Evolutionary conservation across 768 basidiomycete genomes (phyloP).

Genomic region (Serendipita sp.): DNA sequence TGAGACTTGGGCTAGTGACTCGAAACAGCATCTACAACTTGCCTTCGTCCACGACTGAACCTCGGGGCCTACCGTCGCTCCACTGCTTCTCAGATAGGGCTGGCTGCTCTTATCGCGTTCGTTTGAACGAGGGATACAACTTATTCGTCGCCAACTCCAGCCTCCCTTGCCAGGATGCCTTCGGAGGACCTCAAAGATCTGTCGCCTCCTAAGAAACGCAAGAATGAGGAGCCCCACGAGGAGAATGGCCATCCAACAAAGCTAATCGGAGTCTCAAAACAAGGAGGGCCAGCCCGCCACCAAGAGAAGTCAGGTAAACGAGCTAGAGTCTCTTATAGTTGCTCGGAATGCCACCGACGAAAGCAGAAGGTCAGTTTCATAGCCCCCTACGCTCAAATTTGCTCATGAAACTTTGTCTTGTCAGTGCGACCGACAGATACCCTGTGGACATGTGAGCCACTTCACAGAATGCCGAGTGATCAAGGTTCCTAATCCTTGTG

Average conservation of each 20-base stretch:
- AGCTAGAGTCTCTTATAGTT: constrained; percentile 1
- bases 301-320: not conserved
- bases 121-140: not conserved
- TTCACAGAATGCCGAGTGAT: not conserved
- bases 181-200: not conserved
- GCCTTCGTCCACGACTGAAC: not conserved
- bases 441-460: constrained; percentile 59
- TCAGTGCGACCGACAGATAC: constrained; percentile 73
- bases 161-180: not conserved
- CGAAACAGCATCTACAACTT: not conserved
- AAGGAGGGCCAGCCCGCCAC: not conserved
- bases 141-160: not conserved
- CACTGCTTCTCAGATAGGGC: not conserved
- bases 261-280: not conserved
- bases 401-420: constrained; percentile 10
- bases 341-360: constrained; percentile 61
- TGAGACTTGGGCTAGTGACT: not conserved
- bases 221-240: not conserved
- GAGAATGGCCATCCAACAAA: not conserved
- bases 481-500: constrained; percentile 10
- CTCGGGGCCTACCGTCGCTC: not conserved
- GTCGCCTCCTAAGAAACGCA: constrained; percentile 4
- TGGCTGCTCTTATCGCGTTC: not conserved
- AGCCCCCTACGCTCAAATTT: not conserved
- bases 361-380: constrained; percentile 54